phyloP scores from a whole-genome alignment of 169 alveolate species.

The Plasmodium gonderi region DNA sequence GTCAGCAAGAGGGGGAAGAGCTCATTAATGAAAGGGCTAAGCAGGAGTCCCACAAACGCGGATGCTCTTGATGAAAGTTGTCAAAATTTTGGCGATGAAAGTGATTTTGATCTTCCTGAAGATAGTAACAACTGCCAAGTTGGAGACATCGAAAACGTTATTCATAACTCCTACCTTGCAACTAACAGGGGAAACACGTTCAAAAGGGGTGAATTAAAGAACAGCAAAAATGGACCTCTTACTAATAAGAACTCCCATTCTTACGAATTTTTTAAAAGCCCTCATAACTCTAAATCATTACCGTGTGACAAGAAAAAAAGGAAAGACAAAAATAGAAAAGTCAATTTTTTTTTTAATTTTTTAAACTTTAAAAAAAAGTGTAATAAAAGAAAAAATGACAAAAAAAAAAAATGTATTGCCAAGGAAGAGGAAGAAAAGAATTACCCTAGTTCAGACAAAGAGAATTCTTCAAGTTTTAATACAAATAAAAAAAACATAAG shows the following conservation, averaged over 20 bases:
- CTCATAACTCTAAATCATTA: not conserved
- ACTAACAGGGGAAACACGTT: not conserved
- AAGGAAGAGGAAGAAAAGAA: slow-evolving; percentile 4
- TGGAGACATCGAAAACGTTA: not conserved
- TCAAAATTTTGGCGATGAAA: not conserved
- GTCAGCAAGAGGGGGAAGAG: not conserved
- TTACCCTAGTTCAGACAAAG: not conserved
- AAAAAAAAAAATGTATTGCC: not conserved
- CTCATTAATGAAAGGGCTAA: not conserved
- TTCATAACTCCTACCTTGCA: not conserved
- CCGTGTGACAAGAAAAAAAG: not conserved
- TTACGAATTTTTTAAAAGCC: not conserved
- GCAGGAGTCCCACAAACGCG: not conserved
- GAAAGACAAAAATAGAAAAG: slow-evolving; percentile 9
- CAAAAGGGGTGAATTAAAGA: not conserved
- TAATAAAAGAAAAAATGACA: slow-evolving; percentile 16
- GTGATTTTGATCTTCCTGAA: not conserved
- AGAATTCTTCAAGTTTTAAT: not conserved
- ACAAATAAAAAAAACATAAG: not conserved
- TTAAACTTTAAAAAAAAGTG: slow-evolving; percentile 23
- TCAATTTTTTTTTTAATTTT: slow-evolving; percentile 27
- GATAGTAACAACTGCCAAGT: not conserved
- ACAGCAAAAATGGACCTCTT: not conserved
- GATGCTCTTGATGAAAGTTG: not conserved
- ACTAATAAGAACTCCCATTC: not conserved